These are phyloP conservation scores for Gossypium herbaceum DNA, from an alignment of 345 rosid genomes.

Conservation along the genomic window DNA sequence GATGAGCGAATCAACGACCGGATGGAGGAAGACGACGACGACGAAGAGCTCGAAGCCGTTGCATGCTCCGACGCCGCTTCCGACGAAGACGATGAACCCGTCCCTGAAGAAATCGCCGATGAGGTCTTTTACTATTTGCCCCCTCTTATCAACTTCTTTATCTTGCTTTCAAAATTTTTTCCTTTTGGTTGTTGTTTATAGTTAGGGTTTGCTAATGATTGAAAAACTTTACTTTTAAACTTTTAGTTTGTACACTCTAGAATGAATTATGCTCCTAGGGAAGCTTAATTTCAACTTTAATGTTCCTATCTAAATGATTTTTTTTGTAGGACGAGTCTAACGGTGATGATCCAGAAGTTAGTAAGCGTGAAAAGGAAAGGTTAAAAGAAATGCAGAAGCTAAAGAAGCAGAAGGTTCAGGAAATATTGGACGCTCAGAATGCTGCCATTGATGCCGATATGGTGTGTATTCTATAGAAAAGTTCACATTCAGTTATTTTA, in stretches of 20 bases:
- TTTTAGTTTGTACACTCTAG: not conserved
- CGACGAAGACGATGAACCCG: constrained; percentile 57
- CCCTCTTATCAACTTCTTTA: not conserved
- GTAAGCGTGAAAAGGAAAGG: constrained; percentile 87
- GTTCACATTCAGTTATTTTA: not conserved
- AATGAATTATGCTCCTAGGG: not conserved
- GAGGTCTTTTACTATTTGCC: constrained; percentile 18
- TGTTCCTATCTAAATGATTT: not conserved
- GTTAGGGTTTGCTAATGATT: constrained; percentile 3
- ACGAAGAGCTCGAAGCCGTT: constrained; percentile 96
- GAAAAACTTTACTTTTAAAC: not conserved
- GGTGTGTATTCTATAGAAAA: constrained; percentile 33
- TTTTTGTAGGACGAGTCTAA: constrained; percentile 45
- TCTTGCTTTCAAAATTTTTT: not conserved
- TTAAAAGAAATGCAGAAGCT: constrained; percentile 82
- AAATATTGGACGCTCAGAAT: constrained; percentile 82
- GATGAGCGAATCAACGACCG: constrained; percentile 65
- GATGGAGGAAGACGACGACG: constrained; percentile 62
- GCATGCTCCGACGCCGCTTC: constrained; percentile 81
- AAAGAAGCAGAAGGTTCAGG: constrained; percentile 94
- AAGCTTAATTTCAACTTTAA: not conserved
- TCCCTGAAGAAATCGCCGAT: constrained; percentile 26
- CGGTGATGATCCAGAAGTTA: constrained; percentile 39
- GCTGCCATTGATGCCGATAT: constrained; percentile 94
- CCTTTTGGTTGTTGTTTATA: not conserved